These are phyloP conservation scores for Tricholoma furcatifolium DNA, from an alignment of 768 basidiomycete species.

Conservation along the genomic window DNA sequence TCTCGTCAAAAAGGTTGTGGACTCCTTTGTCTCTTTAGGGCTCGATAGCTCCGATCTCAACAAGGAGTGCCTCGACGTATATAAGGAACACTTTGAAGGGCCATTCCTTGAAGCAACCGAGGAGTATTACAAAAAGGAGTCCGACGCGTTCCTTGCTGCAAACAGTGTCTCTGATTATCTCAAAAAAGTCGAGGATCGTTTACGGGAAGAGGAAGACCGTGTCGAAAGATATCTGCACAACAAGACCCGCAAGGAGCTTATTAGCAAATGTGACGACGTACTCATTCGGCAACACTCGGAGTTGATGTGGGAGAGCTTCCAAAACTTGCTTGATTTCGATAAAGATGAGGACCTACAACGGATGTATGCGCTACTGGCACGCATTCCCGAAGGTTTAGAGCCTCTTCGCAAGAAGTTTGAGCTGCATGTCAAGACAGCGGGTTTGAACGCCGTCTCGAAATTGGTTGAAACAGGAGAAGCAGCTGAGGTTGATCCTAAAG, in stretches of 20 bases:
- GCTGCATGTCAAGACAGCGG: conserved; percentile 91
- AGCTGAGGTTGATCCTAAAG: conserved; percentile 88
- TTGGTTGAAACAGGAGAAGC: conserved; percentile 65
- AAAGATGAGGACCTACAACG: conserved; percentile 95
- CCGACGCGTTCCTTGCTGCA: conserved; percentile 86
- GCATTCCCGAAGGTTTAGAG: conserved; percentile 91
- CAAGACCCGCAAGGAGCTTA: conserved; percentile 82
- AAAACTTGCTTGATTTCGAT: conserved; percentile 88
- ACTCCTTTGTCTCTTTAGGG: conserved; percentile 96
- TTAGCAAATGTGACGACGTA: conserved; percentile 88
- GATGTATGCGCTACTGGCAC: conserved; percentile 94
- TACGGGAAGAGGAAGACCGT: conserved; percentile 93
- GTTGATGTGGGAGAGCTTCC: conserved; percentile 96
- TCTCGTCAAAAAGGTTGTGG: conserved; percentile 96
- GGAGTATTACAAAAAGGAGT: conserved; percentile 91
- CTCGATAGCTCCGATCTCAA: conserved; percentile 89
- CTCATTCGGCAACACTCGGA: conserved; percentile 90
- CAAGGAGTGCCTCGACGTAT: conserved; percentile 93
- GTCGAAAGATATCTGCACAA: conserved; percentile 94
- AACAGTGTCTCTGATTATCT: conserved; percentile 96
- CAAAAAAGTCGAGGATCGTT: conserved; percentile 92
- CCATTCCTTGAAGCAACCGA: conserved; percentile 91
- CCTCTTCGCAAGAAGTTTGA: conserved; percentile 94
- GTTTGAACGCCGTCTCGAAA: conserved; percentile 81
- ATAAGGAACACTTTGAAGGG: conserved; percentile 88